phyloP scores from a whole-genome alignment of 1,284 basidiomycete genomes.

The Ustilago esculenta region DNA sequence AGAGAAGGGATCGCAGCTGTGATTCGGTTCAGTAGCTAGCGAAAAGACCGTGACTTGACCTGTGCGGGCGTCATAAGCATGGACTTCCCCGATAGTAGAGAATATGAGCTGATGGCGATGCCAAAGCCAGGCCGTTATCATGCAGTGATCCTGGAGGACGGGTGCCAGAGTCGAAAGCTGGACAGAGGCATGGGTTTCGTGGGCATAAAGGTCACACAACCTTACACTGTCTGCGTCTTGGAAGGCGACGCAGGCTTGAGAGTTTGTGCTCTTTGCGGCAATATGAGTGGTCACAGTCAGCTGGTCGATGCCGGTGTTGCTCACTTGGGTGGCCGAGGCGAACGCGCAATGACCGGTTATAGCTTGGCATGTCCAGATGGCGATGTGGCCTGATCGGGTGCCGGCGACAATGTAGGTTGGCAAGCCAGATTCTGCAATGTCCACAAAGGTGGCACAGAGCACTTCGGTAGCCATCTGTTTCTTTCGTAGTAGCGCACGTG shows the following conservation, averaged over 20 bases:
- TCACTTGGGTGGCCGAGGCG: constrained; percentile 17
- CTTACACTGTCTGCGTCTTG: constrained; percentile 18
- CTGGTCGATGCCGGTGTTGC: constrained; percentile 23
- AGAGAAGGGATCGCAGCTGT: constrained; percentile 19
- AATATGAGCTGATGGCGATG: constrained; percentile 19
- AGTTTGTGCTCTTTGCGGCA: not conserved
- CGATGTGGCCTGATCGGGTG: constrained; percentile 33
- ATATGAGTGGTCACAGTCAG: constrained; percentile 3
- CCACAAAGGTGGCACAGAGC: constrained; percentile 18
- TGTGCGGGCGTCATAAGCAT: constrained; percentile 9
- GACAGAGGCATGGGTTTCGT: not conserved
- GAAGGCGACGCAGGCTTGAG: constrained; percentile 24
- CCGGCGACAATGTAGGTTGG: constrained; percentile 24
- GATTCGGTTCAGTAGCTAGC: constrained; percentile 3
- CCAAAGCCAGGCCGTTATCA: constrained; percentile 31
- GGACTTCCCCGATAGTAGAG: constrained; percentile 18
- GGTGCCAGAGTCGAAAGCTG: constrained; percentile 2
- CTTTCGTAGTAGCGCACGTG: constrained; percentile 22
- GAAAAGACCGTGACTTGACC: not conserved
- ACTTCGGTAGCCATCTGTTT: constrained; percentile 34
- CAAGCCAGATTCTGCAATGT: not conserved
- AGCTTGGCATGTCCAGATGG: constrained; percentile 22
- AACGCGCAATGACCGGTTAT: constrained; percentile 20
- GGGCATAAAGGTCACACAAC: constrained; percentile 9
- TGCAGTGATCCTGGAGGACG: constrained; percentile 3